Conservation (phyloP, 129 eudicot genomes). For the Kitagawia praeruptora region DNA sequence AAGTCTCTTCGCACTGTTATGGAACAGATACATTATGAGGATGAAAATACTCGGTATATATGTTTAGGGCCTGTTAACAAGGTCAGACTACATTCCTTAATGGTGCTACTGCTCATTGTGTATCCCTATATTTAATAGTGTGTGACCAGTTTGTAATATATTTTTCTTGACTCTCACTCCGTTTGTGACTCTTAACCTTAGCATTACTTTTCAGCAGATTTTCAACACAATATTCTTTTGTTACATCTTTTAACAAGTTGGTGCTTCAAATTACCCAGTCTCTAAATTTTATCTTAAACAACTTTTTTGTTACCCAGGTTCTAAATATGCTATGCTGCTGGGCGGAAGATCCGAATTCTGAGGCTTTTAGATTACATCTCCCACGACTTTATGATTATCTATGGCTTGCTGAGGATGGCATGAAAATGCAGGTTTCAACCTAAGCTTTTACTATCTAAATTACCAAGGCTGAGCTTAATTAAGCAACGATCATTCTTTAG, state of each 20-base stretch:
- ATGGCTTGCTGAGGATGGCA: conserved; percentile 99
- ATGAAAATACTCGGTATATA: conserved; percentile 82
- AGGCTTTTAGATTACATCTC: conserved; percentile 86
- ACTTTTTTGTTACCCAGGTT: conserved; percentile 38
- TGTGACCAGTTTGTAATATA: not conserved
- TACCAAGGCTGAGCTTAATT: not conserved
- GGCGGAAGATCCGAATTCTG: conserved; percentile 97
- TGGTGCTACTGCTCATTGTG: not conserved
- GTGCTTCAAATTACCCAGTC: not conserved
- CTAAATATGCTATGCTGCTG: conserved; percentile 96
- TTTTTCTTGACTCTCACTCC: not conserved
- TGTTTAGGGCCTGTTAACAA: conserved; percentile 95
- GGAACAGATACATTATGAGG: conserved; percentile 92
- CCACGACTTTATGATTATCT: conserved; percentile 76
- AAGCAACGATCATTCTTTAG: not conserved
- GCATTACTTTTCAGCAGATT: not conserved
- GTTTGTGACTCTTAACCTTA: not conserved
- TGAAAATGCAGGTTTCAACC: conserved; percentile 92
- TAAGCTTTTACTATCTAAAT: not conserved
- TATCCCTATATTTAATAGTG: not conserved
- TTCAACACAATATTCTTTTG: not conserved
- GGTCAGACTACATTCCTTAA: conserved; percentile 23
- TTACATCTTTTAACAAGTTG: too few relatives aligned
- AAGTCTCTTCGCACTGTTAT: conserved; percentile 64
- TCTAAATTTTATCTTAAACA: not conserved